These are phyloP conservation scores for Chytriomyces sp. DNA, from an alignment of 192 early-diverging fungal species.

Conservation along the genomic window DNA sequence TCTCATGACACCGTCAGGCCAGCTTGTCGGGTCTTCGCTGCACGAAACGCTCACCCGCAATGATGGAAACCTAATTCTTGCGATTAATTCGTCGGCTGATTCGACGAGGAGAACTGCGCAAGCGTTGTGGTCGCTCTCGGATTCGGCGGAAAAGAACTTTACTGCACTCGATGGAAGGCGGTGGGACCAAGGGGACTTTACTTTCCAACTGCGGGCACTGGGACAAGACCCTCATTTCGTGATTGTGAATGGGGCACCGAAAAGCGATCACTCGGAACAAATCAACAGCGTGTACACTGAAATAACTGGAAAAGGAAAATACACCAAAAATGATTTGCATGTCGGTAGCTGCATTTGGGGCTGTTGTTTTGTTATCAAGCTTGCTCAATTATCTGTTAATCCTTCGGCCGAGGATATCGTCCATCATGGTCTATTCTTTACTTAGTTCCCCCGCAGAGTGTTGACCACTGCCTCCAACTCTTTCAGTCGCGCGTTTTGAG, in stretches of 20 bases:
- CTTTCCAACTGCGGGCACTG: background rate
- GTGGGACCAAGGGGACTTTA: background rate
- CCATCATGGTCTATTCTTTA: no score
- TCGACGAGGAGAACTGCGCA: no score
- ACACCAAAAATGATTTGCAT: background rate
- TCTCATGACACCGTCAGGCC: background rate
- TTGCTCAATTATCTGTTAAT: no score
- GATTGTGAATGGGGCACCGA: conserved; percentile 7
- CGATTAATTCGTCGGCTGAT: no score
- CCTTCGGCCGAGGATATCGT: no score
- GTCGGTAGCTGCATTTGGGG: background rate
- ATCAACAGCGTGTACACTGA: background rate
- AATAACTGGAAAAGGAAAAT: background rate
- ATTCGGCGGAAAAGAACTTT: no score
- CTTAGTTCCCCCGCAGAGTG: conserved; percentile 4
- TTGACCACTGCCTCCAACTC: conserved; percentile 31
- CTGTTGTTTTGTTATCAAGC: background rate
- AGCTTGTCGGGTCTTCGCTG: background rate
- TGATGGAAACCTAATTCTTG: background rate
- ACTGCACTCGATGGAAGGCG: background rate
- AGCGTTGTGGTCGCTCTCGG: no score
- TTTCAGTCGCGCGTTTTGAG: background rate
- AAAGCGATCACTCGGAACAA: background rate
- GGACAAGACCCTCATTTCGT: background rate
- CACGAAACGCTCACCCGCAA: background rate